phyloP scores from a whole-genome alignment of 192 early-diverging fungal genomes.

The Podila clonocystis region DNA sequence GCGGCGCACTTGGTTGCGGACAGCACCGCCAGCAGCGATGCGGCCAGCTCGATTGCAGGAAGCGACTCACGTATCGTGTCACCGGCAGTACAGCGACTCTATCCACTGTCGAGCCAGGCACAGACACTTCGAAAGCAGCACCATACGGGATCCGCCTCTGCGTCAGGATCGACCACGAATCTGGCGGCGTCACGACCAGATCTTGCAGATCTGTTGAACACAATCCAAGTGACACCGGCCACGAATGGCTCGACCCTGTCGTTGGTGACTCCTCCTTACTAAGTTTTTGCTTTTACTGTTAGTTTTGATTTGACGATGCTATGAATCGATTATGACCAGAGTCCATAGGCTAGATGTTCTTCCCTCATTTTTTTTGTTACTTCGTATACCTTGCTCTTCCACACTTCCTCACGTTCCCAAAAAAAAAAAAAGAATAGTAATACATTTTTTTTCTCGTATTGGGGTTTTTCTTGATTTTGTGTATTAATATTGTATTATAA shows the following conservation, averaged over 20 bases:
- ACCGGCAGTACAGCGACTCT: conserved; percentile 12
- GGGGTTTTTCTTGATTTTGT: too few relatives aligned
- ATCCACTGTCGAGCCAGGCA: conserved; percentile 31
- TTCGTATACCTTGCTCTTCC: too few relatives aligned
- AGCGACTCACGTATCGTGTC: conserved; percentile 10
- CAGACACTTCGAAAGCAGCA: conserved; percentile 33
- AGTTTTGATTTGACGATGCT: not conserved
- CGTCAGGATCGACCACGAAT: conserved; percentile 6
- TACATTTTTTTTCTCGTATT: too few relatives aligned
- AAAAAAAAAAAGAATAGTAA: too few relatives aligned
- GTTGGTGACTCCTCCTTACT: conserved; percentile 38
- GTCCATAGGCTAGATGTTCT: too few relatives aligned
- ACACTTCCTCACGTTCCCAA: too few relatives aligned
- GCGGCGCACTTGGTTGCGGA: conserved; percentile 33
- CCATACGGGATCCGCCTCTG: conserved; percentile 17
- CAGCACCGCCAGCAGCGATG: conserved; percentile 19
- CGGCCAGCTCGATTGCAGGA: conserved; percentile 22
- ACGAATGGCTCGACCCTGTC: conserved; percentile 22
- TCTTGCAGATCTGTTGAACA: conserved; percentile 43
- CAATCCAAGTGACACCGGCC: conserved; percentile 25
- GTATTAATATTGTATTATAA: too few relatives aligned
- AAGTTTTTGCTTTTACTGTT: not conserved
- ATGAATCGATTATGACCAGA: too few relatives aligned
- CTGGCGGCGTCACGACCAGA: conserved; percentile 37
- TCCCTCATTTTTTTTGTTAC: too few relatives aligned